Conservation (phyloP, 2,329 filamentous ascomycete species). For the Ceratocystis huliohia region DNA sequence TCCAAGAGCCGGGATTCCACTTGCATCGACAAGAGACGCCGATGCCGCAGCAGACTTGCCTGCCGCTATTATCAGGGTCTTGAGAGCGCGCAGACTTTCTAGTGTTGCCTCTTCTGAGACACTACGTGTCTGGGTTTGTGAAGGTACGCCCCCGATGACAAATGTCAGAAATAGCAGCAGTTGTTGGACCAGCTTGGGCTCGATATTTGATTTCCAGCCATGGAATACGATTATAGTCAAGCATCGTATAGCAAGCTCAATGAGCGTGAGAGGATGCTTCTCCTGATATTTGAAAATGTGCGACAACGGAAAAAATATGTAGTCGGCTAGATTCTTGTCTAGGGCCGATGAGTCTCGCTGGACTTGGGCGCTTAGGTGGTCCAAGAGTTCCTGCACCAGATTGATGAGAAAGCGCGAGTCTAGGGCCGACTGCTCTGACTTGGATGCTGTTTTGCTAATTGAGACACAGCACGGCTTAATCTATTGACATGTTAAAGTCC, state of each 20-base stretch:
- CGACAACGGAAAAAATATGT: conserved; percentile 85
- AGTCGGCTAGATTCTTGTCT: conserved; percentile 78
- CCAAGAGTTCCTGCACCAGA: conserved; percentile 35
- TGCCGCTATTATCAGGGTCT: conserved; percentile 50
- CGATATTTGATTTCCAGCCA: conserved; percentile 66
- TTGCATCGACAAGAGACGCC: conserved; percentile 39
- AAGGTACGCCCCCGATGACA: conserved; percentile 60
- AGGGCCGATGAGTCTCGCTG: conserved; percentile 39
- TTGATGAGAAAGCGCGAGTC: conserved; percentile 34
- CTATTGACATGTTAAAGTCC: conserved; percentile 29
- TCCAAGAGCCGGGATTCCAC: conserved; percentile 64
- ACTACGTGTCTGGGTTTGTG: conserved; percentile 34
- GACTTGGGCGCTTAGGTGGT: conserved; percentile 35
- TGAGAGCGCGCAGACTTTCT: conserved; percentile 58
- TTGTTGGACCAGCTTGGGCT: conserved; percentile 64
- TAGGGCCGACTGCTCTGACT: conserved; percentile 33
- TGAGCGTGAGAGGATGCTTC: conserved; percentile 53
- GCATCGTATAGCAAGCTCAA: conserved; percentile 67
- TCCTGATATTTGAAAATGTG: conserved; percentile 70
- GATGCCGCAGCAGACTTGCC: conserved; percentile 38
- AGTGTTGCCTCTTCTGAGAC: conserved; percentile 61
- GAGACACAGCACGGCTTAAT: conserved; percentile 51
- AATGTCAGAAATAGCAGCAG: conserved; percentile 75
- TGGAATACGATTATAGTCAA: conserved; percentile 58
- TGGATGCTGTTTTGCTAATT: conserved; percentile 45